Evolutionary conservation across 2,329 filamentous ascomycete genomes (phyloP).

Genomic region (Fulvia fulva): DNA sequence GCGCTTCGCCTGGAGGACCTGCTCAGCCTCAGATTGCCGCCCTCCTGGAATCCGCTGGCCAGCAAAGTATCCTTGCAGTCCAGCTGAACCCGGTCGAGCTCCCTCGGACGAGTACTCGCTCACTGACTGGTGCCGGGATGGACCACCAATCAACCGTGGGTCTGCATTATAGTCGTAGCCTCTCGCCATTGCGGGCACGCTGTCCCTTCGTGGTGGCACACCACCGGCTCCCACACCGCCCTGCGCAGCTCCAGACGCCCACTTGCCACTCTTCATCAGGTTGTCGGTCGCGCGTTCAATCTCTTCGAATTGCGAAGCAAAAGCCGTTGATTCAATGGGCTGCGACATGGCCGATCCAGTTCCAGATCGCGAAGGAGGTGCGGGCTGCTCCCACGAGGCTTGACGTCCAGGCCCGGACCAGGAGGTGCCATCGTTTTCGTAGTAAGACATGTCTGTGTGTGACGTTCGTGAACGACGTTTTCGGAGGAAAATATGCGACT

Average conservation of each 20-base stretch:
- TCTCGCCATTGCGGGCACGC: conserved; percentile 57
- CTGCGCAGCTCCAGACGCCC: conserved; percentile 52
- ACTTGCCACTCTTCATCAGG: conserved; percentile 92
- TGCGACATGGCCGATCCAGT: conserved; percentile 63
- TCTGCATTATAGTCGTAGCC: conserved; percentile 43
- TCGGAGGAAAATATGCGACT: neutral
- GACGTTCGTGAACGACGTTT: neutral
- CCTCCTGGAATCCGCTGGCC: conserved; percentile 83
- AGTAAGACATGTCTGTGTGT: conserved; percentile 57
- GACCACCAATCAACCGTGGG: conserved; percentile 61
- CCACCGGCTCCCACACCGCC: conserved; percentile 33
- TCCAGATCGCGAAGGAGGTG: conserved; percentile 67
- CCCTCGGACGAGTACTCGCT: conserved; percentile 70
- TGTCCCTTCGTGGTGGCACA: conserved; percentile 68
- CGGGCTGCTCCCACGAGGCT: conserved; percentile 62
- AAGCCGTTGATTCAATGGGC: conserved; percentile 68
- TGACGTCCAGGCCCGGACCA: conserved; percentile 62
- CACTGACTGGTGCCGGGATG: conserved; percentile 76
- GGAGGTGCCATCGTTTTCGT: conserved; percentile 57
- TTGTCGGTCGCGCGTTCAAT: conserved; percentile 95
- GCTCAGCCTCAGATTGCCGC: conserved; percentile 88
- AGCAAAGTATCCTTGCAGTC: conserved; percentile 91
- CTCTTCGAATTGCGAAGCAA: conserved; percentile 88
- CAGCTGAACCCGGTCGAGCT: conserved; percentile 67
- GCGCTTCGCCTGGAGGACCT: conserved; percentile 98